Base-by-base conservation (phyloP, 2,329 filamentous ascomycete species). In the Bipolaris victoriae region DNA sequence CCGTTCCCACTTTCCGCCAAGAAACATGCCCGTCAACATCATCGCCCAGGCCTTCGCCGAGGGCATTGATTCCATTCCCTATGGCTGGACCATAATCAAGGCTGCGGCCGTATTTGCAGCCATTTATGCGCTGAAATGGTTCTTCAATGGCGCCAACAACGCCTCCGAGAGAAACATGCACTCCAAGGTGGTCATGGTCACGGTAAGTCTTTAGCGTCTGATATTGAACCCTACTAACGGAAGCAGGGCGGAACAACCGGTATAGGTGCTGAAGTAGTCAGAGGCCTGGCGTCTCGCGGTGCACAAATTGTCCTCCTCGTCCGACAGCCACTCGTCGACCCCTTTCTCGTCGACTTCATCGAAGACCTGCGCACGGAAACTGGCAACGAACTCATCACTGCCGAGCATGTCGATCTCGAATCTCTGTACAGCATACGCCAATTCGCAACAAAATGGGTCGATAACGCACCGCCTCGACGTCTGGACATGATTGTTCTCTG, bases 381-480 rank as follows among this genome's bases (percentile, higher is more conserved):
- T 7, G 84, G 86, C 31, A 98, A 98, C 78, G 83, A 93, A 57
- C 83, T 99, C 71, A 91, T 99, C 66, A 98, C 96, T 70, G 92
- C 95, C 58, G 95, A 99, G 77, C 91, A 97, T 78, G 92, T 97
- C 67, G 92, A 99, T 72, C 85, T 99, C 26, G 80, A 89, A 11
- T 94, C 90, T 15, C 82, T 99, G n/a, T 87, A 97, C 75, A 96
- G 91, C 75, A 89, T 99, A 67, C 90, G 95, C 37, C 84, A 88
- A 61, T 99, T 99, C 75, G 95, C 95, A 11, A 99, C 95, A 0
- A 94, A 92, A 80, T 99, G 96, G 94, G 92, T 99, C 64, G 94
- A 99, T 76, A 98, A 97, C 76, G 86, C 90, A 20, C 94, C 95
- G 2, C 91, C 93, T 7, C 84, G 96, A 55, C 84, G 96, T 46